Conservation (phyloP, 495 filamentous ascomycete genomes). For the Xylaria scruposa region DNA sequence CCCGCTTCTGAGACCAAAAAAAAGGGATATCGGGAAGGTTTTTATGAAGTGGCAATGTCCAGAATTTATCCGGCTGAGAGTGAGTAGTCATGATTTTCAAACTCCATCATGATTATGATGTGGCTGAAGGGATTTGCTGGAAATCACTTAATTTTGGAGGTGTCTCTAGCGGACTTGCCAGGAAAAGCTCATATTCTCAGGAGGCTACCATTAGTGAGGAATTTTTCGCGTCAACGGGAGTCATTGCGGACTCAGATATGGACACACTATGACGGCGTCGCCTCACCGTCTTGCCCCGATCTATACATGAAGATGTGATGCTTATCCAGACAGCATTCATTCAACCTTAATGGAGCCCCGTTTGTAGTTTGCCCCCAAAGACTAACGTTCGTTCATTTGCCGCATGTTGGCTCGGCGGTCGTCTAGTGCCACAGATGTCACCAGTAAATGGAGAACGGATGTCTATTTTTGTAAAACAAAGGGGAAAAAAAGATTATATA, state of each 20-base stretch:
- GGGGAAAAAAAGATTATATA: background rate
- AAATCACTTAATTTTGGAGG: slow-evolving; percentile 3
- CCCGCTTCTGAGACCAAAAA: slow-evolving; percentile 29
- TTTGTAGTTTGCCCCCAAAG: background rate
- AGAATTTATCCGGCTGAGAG: background rate
- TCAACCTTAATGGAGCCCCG: background rate
- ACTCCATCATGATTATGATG: background rate
- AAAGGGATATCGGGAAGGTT: slow-evolving; percentile 35
- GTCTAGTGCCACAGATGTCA: background rate
- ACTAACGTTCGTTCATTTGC: background rate
- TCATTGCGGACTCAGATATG: background rate
- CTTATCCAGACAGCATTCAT: background rate
- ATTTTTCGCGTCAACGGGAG: background rate
- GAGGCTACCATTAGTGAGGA: background rate
- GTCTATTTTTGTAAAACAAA: background rate
- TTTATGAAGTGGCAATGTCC: background rate
- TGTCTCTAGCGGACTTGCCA: background rate
- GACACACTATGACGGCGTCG: slow-evolving; percentile 1
- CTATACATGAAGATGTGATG: background rate
- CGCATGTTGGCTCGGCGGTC: background rate
- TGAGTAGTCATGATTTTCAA: background rate
- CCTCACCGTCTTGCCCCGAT: slow-evolving; percentile 29
- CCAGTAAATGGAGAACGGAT: background rate
- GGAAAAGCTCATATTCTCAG: background rate
- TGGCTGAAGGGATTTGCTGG: slow-evolving; percentile 1